Evolutionary conservation across 2,329 filamentous ascomycete genomes (phyloP).

Genomic region (Alternaria dauci): DNA sequence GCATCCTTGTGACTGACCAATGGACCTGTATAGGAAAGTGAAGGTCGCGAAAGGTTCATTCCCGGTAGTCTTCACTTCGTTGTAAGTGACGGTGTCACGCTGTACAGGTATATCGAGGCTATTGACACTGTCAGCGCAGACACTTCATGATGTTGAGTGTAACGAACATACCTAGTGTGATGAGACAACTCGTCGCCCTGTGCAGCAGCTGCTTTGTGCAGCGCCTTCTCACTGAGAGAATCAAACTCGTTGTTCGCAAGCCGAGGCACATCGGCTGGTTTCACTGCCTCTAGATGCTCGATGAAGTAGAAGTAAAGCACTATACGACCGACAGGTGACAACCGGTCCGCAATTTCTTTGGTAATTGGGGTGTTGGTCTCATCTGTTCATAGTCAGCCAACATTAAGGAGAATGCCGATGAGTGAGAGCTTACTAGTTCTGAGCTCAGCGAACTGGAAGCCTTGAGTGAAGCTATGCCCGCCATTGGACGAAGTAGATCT

Average conservation of each 20-base stretch:
- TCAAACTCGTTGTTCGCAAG: not conserved
- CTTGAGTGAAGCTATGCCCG: not conserved
- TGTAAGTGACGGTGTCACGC: not conserved
- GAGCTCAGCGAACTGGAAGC: not conserved
- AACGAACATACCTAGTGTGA: not conserved
- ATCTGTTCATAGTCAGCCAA: not conserved
- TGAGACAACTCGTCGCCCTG: not conserved
- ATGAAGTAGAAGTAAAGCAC: slow-evolving; percentile 10
- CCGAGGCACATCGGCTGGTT: not conserved
- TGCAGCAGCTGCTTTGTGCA: not conserved
- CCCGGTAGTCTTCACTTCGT: not conserved
- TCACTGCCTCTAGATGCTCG: not conserved
- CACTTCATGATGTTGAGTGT: not conserved
- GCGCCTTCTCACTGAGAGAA: not conserved
- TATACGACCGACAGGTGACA: not conserved
- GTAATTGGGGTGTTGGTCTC: not conserved
- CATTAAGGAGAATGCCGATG: not conserved
- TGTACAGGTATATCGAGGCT: not conserved
- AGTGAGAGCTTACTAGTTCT: not conserved
- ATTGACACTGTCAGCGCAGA: not conserved
- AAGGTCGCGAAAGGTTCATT: slow-evolving; percentile 1
- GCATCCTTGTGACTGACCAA: not conserved
- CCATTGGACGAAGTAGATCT: not conserved
- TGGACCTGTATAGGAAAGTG: not conserved
- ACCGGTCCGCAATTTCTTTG: not conserved